Evolutionary conservation across 495 filamentous ascomycete genomes (phyloP).

Genomic region (Geopyxis carbonaria): DNA sequence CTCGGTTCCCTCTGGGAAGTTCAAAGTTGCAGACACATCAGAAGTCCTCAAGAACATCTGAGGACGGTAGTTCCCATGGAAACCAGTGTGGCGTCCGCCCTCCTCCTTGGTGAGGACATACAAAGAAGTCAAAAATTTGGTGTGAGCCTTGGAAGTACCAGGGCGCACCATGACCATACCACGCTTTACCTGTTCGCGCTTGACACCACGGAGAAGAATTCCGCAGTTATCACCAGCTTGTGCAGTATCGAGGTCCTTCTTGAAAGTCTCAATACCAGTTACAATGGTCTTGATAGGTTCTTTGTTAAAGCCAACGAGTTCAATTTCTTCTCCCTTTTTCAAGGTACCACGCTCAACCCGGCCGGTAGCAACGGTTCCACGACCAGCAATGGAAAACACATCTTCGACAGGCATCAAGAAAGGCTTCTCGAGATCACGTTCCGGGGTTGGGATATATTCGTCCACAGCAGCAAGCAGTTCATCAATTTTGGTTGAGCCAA

Average conservation of each 20-base stretch:
- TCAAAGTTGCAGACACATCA: conserved; percentile 67
- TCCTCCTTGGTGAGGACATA: conserved; percentile 96
- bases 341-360: conserved; percentile 90
- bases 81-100: conserved; percentile 87
- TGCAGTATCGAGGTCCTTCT: conserved; percentile 91
- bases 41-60: conserved; percentile 92
- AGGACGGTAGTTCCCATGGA: conserved; percentile 82
- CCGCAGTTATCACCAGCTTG: conserved; percentile 96
- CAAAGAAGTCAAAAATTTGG: conserved; percentile 83
- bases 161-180: conserved; percentile 85
- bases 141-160: conserved; percentile 58
- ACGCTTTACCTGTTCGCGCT: conserved; percentile 79
- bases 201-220: conserved; percentile 82
- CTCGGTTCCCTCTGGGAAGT: conserved; percentile 61
- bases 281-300: conserved; percentile 89
- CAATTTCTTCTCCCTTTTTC: conserved; percentile 83
- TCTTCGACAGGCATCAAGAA: conserved; percentile 93
- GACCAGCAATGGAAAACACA: conserved; percentile 92
- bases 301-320: conserved; percentile 69
- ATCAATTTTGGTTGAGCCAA: conserved; percentile 71
- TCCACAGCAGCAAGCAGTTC: conserved; percentile 80
- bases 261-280: conserved; percentile 98
- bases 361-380: conserved; percentile 90
- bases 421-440: conserved; percentile 84
- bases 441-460: conserved; percentile 85